Evolutionary conservation across 257 asterid genomes (phyloP).

Genomic region (Handroanthus guayacan): DNA sequence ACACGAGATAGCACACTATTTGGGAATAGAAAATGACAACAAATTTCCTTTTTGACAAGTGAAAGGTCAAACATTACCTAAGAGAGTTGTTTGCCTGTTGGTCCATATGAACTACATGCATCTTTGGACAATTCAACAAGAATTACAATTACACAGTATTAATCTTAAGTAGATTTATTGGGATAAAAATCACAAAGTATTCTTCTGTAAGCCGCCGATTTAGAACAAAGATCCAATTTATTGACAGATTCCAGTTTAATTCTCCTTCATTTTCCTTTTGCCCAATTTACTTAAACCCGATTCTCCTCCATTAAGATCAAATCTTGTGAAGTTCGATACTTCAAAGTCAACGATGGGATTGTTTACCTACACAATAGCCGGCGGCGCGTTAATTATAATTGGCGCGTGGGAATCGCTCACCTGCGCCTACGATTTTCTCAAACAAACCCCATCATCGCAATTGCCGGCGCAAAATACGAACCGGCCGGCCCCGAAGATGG

Average conservation of each 20-base stretch:
- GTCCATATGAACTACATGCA: no score
- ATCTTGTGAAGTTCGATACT: background rate
- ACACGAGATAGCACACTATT: no score
- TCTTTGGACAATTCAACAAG: no score
- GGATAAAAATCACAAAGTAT: no score
- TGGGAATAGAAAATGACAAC: no score
- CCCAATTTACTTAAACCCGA: background rate
- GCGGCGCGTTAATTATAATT: slow-evolving; percentile 67
- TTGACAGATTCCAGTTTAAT: background rate
- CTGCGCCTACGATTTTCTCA: slow-evolving; percentile 47
- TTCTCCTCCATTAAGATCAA: slow-evolving; percentile 5
- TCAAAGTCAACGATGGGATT: slow-evolving; percentile 63
- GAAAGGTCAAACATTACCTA: no score
- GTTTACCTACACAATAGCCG: slow-evolving; percentile 75
- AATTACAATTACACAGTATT: no score
- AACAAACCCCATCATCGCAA: slow-evolving; percentile 37
- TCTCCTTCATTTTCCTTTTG: background rate
- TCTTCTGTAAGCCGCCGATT: slow-evolving; percentile 10
- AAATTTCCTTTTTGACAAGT: no score
- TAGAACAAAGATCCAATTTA: background rate
- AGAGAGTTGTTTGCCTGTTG: no score
- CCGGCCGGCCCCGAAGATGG: slow-evolving; percentile 28
- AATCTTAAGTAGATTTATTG: no score
- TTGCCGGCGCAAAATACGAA: slow-evolving; percentile 24
- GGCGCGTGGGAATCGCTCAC: slow-evolving; percentile 78